Evolutionary conservation across 1,284 basidiomycete genomes (phyloP).

Genomic region (Papiliotrema flavescens): DNA sequence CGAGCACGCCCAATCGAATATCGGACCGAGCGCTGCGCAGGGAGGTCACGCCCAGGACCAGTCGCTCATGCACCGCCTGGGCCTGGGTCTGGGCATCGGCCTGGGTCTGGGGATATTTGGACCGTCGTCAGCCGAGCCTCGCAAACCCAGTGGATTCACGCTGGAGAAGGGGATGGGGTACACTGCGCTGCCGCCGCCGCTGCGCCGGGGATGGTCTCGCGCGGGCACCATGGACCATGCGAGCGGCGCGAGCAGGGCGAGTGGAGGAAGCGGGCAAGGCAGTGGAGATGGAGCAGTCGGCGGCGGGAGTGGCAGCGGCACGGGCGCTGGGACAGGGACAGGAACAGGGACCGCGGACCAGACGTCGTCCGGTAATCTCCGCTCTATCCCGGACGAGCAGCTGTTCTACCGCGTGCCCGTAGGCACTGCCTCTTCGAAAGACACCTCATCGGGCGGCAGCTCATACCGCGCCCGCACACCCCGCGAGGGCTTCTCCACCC

Average conservation of each 20-base stretch:
- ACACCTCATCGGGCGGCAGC: neutral
- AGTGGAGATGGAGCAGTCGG: too few species aligned
- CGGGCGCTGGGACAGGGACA: neutral
- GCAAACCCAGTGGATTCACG: neutral
- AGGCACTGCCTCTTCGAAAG: neutral
- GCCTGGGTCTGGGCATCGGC: conserved; percentile 3
- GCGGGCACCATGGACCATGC: too few species aligned
- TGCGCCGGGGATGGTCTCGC: neutral
- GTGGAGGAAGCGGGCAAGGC: too few species aligned
- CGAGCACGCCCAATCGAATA: neutral
- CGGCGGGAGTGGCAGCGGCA: too few species aligned
- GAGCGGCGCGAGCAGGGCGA: neutral
- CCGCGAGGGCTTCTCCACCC: too few species aligned
- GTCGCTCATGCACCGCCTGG: conserved; percentile 2
- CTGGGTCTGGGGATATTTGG: conserved; percentile 1
- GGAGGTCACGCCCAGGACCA: conserved; percentile 1
- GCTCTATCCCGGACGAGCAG: conserved; percentile 1
- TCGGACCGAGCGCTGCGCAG: too few species aligned
- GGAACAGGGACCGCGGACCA: neutral
- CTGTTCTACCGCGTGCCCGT: conserved; percentile 1
- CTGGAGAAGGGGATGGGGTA: conserved; percentile 1
- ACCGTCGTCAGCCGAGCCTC: neutral
- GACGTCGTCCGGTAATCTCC: neutral
- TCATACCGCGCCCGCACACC: neutral
- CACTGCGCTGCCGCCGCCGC: neutral